A percentile compares a stretch with the other conserved stretches of the same genome.
These are phyloP conservation scores for Paraglomus brasilianum DNA, from an alignment of 192 early-diverging fungal genomes.

Conservation along the genomic window DNA sequence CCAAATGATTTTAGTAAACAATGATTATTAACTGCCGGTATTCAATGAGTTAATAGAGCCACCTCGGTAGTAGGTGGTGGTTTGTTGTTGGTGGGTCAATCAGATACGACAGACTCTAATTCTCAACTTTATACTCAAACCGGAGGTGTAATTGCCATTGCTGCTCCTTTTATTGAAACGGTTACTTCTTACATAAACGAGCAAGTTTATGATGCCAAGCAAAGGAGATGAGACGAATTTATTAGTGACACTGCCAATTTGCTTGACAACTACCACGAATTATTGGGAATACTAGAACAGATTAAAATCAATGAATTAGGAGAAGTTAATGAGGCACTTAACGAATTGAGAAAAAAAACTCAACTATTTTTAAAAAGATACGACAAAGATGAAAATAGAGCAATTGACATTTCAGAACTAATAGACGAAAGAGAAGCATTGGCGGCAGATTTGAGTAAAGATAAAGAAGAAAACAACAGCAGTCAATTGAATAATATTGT, in stretches of 20 bases:
- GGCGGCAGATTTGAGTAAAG: too few relatives aligned
- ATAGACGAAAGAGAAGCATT: too few relatives aligned
- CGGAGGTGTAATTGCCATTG: constrained; percentile 4
- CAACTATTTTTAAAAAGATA: constrained; percentile 9
- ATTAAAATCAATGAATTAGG: not conserved
- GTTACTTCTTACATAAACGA: constrained; percentile 11
- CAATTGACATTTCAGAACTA: not conserved
- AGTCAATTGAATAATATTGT: too few relatives aligned
- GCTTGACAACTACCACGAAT: constrained; percentile 14
- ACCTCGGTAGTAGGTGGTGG: not conserved
- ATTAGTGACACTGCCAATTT: not conserved
- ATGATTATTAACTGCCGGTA: not conserved
- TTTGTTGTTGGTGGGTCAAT: constrained; percentile 5
- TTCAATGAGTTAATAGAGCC: not conserved
- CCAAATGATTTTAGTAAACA: constrained; percentile 1
- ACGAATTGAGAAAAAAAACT: not conserved
- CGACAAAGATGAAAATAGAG: constrained; percentile 10
- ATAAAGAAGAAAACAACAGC: too few relatives aligned
- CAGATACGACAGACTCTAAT: not conserved
- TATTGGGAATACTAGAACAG: not conserved
- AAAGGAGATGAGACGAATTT: constrained; percentile 4
- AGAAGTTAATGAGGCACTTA: constrained; percentile 7
- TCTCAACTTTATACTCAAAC: constrained; percentile 15
- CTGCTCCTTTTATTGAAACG: not conserved
- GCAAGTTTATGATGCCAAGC: not conserved